Evolutionary conservation across 352 stramenopile species (phyloP).

Genomic region (Phytophthora rubi): DNA sequence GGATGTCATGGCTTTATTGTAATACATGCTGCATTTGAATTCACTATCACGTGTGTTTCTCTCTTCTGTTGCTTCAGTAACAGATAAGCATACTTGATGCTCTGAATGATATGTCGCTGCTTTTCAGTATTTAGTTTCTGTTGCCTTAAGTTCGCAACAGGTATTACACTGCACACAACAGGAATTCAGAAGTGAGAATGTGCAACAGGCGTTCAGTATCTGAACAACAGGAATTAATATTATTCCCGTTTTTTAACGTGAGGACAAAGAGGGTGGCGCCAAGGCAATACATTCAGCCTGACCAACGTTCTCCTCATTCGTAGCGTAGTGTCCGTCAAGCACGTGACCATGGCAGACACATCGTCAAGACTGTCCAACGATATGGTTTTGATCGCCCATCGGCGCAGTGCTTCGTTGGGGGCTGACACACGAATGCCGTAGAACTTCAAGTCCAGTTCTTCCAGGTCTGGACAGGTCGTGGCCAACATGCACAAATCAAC

Average conservation of each 20-base stretch:
- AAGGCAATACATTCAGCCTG: background rate
- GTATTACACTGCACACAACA: constrained; percentile 1
- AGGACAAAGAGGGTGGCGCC: too few species aligned
- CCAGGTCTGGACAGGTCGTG: background rate
- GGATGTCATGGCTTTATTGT: background rate
- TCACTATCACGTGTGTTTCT: background rate
- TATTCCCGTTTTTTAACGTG: background rate
- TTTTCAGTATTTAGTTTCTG: constrained; percentile 17
- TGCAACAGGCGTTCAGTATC: constrained; percentile 13
- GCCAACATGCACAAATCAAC: background rate
- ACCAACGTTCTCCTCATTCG: background rate
- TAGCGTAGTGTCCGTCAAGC: background rate
- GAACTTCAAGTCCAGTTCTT: background rate
- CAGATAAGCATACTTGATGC: background rate
- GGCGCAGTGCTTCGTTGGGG: background rate
- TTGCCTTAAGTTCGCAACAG: background rate
- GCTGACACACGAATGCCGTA: background rate
- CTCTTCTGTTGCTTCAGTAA: background rate
- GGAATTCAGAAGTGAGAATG: constrained; percentile 9
- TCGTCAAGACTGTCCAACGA: background rate
- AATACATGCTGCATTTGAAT: background rate
- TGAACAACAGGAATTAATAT: constrained; percentile 18
- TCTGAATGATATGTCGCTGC: background rate
- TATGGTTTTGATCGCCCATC: background rate
- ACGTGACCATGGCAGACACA: background rate